Percentiles rank a stretch among this genome's conserved stretches.
These are phyloP conservation scores for Saccharomycopsis sp. DNA, from an alignment of 805 yeast genomes.

Conservation along the genomic window DNA sequence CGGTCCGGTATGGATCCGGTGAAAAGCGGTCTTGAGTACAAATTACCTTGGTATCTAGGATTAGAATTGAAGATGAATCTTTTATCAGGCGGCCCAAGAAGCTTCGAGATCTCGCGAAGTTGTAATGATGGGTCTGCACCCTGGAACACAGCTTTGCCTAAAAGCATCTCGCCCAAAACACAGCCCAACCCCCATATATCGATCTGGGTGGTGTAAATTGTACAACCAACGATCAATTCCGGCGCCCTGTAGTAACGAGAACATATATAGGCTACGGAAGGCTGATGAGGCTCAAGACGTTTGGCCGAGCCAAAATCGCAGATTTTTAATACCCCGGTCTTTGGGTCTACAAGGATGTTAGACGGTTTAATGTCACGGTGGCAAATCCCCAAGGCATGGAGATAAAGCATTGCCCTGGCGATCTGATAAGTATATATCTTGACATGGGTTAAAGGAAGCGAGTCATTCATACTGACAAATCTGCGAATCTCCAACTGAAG, in stretches of 20 bases:
- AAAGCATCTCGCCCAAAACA: constrained; percentile 87
- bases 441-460: constrained; percentile 65
- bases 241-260: constrained; percentile 96
- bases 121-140: constrained; percentile 88
- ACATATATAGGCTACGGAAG: constrained; percentile 93
- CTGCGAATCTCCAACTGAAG: constrained; percentile 69
- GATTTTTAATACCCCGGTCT: constrained; percentile 57
- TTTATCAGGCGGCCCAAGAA: constrained; percentile 81
- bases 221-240: constrained; percentile 86
- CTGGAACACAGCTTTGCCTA: constrained; percentile 92
- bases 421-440: constrained; percentile 74
- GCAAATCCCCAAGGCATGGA: constrained; percentile 73
- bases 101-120: constrained; percentile 80
- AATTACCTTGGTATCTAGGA: constrained; percentile 69
- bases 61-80: constrained; percentile 67
- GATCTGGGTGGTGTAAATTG: constrained; percentile 80
- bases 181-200: constrained; percentile 99
- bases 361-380: constrained; percentile 85
- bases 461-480: constrained; percentile 47
- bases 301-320: constrained; percentile 88
- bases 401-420: constrained; percentile 75
- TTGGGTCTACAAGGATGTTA: constrained; percentile 70
- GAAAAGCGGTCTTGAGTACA: constrained; percentile 59
- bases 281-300: constrained; percentile 67
- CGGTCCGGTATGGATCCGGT: constrained; percentile 48